phyloP scores from a whole-genome alignment of 2,329 filamentous ascomycete species.

The Paramyrothecium sp. region DNA sequence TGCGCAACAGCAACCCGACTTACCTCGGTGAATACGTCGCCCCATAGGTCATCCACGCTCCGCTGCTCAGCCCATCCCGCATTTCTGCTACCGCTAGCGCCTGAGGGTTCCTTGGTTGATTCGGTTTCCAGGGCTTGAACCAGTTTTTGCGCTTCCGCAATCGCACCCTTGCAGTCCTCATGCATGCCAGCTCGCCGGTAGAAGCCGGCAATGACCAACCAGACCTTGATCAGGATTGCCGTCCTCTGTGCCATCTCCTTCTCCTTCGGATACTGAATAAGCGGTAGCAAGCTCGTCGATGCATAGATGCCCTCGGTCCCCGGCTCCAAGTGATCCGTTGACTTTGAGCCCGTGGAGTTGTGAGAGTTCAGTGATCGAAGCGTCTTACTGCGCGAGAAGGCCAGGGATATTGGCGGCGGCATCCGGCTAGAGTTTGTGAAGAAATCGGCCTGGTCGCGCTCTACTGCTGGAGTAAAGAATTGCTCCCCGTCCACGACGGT shows the following conservation, averaged over 20 bases:
- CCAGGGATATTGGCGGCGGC: constrained; percentile 36
- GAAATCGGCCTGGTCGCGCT: constrained; percentile 39
- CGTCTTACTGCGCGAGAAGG: constrained; percentile 41
- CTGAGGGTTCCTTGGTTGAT: constrained; percentile 59
- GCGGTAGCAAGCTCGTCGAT: constrained; percentile 46
- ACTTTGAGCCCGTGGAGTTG: constrained; percentile 37
- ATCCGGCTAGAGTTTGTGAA: constrained; percentile 41
- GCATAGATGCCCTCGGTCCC: constrained; percentile 40
- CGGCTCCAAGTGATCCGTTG: constrained; percentile 37
- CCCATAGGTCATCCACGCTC: constrained; percentile 81
- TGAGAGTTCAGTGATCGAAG: constrained; percentile 45
- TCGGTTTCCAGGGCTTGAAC: constrained; percentile 70
- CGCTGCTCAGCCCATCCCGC: constrained; percentile 77
- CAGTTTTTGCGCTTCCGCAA: constrained; percentile 78
- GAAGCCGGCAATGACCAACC: constrained; percentile 86
- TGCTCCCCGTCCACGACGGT: constrained; percentile 49
- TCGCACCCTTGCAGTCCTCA: constrained; percentile 76
- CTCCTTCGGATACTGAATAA: constrained; percentile 54
- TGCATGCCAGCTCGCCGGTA: constrained; percentile 80
- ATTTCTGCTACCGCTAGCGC: constrained; percentile 55
- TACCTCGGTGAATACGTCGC: constrained; percentile 80
- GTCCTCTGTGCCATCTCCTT: constrained; percentile 49
- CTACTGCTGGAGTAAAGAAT: constrained; percentile 47
- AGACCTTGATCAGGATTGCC: constrained; percentile 70
- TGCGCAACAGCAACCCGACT: constrained; percentile 28